These are phyloP conservation scores for Calonectria montana DNA, from an alignment of 2,329 filamentous ascomycete genomes.

Conservation along the genomic window DNA sequence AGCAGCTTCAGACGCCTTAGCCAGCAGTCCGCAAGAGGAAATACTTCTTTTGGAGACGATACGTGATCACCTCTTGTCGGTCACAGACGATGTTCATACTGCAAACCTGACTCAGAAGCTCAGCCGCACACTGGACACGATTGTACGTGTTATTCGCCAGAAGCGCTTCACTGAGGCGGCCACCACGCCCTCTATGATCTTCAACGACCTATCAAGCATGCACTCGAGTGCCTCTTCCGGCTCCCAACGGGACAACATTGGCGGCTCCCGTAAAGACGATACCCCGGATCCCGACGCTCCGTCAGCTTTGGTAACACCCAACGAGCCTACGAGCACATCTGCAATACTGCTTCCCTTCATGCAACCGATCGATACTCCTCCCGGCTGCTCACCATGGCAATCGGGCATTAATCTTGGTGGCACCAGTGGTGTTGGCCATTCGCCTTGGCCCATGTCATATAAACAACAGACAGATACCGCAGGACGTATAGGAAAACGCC, in stretches of 20 bases:
- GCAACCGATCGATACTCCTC: slow-evolving; percentile 31
- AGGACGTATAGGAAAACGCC: slow-evolving; percentile 32
- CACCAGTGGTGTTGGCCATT: background rate
- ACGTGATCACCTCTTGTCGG: slow-evolving; percentile 32
- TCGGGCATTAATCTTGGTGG: background rate
- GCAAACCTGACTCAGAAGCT: slow-evolving; percentile 37
- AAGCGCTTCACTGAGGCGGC: slow-evolving; percentile 24
- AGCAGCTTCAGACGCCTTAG: slow-evolving; percentile 11
- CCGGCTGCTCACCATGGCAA: slow-evolving; percentile 29
- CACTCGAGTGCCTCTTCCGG: slow-evolving; percentile 36
- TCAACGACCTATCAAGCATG: slow-evolving; percentile 38
- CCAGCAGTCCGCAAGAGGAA: slow-evolving; percentile 37
- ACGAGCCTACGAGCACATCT: slow-evolving; percentile 23
- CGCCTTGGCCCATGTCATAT: slow-evolving; percentile 34
- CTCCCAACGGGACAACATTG: slow-evolving; percentile 30
- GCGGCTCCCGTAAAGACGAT: slow-evolving; percentile 37
- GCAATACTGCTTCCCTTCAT: slow-evolving; percentile 36
- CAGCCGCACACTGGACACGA: slow-evolving; percentile 28
- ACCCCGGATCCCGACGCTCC: slow-evolving; percentile 33
- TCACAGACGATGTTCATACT: slow-evolving; percentile 30
- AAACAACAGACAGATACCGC: slow-evolving; percentile 34
- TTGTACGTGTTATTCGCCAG: slow-evolving; percentile 35
- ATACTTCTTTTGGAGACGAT: slow-evolving; percentile 38
- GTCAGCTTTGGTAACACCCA: slow-evolving; percentile 27
- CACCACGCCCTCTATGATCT: slow-evolving; percentile 35